phyloP scores from a whole-genome alignment of 225 moss, liverwort and hornwort species.

The Marchantia polymorpha region DNA sequence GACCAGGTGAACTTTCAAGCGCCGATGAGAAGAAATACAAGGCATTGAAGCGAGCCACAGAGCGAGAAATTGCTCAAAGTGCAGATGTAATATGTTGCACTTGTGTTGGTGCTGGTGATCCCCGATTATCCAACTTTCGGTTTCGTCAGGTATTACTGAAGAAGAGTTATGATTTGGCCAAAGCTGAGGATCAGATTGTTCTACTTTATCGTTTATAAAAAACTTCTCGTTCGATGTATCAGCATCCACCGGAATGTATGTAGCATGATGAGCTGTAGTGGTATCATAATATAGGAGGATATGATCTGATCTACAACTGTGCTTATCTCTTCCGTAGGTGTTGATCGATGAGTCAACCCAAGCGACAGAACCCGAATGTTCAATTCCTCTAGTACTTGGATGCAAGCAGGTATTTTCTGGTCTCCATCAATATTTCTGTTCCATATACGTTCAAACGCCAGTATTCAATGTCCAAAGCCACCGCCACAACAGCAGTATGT shows the following conservation, averaged over 20 bases:
- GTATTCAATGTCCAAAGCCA: too few relatives aligned
- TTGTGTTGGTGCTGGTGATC: conserved; percentile 97
- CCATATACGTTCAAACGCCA: too few relatives aligned
- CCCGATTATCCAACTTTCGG: conserved; percentile 89
- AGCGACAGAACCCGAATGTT: conserved; percentile 96
- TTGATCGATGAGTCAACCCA: conserved; percentile 98
- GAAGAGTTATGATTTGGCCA: background rate
- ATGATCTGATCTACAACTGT: too few relatives aligned
- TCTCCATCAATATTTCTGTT: too few relatives aligned
- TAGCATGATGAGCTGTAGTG: too few relatives aligned
- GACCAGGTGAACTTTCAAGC: conserved; percentile 90
- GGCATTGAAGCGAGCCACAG: conserved; percentile 87
- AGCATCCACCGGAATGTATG: background rate
- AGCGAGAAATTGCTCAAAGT: conserved; percentile 87
- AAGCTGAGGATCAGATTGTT: background rate
- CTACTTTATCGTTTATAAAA: background rate
- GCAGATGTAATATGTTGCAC: conserved; percentile 99
- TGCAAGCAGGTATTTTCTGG: conserved; percentile 70
- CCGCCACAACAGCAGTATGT: too few relatives aligned
- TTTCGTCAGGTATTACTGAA: conserved; percentile 71
- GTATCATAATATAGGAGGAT: too few relatives aligned
- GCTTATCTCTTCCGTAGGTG: conserved; percentile 41
- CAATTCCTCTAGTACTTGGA: conserved; percentile 91
- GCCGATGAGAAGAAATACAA: conserved; percentile 99
- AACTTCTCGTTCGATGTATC: background rate